Percentiles rank a stretch among this genome's conserved stretches.
These are phyloP conservation scores for Nelumbo lutea DNA, from an alignment of 164 flowering plant species.

Conservation along the genomic window DNA sequence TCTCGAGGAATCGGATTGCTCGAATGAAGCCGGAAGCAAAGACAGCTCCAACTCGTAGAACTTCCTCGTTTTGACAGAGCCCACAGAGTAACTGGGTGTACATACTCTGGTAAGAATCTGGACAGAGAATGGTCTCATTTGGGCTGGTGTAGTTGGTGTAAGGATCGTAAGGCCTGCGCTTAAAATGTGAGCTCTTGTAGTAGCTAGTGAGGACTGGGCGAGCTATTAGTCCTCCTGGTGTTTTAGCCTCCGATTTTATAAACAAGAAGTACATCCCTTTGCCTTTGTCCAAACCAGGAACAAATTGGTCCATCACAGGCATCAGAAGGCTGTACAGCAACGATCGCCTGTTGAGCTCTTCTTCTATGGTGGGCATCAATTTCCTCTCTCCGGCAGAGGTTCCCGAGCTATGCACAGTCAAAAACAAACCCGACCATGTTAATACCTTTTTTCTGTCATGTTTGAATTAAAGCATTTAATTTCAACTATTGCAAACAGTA, in stretches of 20 bases:
- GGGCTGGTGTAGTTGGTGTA: conserved; percentile 97
- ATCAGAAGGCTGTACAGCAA: conserved; percentile 75
- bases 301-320: conserved; percentile 93
- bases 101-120: conserved; percentile 94
- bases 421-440: not conserved
- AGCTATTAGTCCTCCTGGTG: conserved; percentile 79
- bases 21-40: conserved; percentile 95
- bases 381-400: conserved; percentile 96
- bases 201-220: conserved; percentile 89
- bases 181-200: conserved; percentile 81
- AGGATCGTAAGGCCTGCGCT: conserved; percentile 68
- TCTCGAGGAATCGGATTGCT: conserved; percentile 85
- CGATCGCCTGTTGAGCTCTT: conserved; percentile 70
- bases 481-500: too few relatives aligned
- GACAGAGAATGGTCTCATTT: conserved; percentile 79
- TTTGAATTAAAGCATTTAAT: too few relatives aligned
- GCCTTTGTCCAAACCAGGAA: conserved; percentile 77
- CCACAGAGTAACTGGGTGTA: conserved; percentile 92
- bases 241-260: conserved; percentile 79
- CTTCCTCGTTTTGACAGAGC: conserved; percentile 63
- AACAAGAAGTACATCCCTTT: conserved; percentile 95
- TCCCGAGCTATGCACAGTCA: conserved; percentile 58
- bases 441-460: too few relatives aligned
- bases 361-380: conserved; percentile 91
- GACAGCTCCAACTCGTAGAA: conserved; percentile 90